These are phyloP conservation scores for Mimosa pudica DNA, from an alignment of 306 rosid genomes.

Conservation along the genomic window DNA sequence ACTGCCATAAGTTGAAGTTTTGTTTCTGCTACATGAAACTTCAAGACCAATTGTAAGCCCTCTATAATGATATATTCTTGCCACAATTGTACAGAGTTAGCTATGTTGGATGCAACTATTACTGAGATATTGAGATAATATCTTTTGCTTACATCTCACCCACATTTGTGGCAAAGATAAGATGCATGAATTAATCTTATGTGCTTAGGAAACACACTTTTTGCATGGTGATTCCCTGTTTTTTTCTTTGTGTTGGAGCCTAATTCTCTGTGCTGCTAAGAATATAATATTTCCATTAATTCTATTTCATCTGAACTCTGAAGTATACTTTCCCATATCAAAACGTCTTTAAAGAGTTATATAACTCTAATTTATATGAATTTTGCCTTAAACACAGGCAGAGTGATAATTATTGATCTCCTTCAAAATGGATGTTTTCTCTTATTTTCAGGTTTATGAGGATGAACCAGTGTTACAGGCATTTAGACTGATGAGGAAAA, in stretches of 20 bases:
- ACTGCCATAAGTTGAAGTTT: slow-evolving; percentile 12
- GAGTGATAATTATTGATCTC: background rate
- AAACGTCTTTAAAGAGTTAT: slow-evolving; percentile 6
- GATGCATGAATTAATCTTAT: slow-evolving; percentile 7
- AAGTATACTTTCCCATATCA: slow-evolving; percentile 6
- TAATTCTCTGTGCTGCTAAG: slow-evolving; percentile 1
- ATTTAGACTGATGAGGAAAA: slow-evolving; percentile 82
- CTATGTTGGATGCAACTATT: background rate
- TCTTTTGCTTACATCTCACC: background rate
- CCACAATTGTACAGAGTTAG: background rate
- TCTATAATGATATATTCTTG: background rate
- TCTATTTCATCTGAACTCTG: background rate
- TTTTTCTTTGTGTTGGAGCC: background rate
- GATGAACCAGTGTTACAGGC: slow-evolving; percentile 93
- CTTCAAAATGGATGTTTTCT: slow-evolving; percentile 12
- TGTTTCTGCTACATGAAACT: background rate
- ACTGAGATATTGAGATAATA: background rate
- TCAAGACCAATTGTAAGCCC: background rate
- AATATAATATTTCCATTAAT: slow-evolving; percentile 5
- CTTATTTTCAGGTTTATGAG: slow-evolving; percentile 61
- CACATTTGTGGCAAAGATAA: background rate
- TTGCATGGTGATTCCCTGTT: background rate
- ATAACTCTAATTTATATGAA: background rate
- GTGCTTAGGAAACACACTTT: background rate
- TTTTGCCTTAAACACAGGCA: background rate